Conservation (phyloP, 257 asterid genomes). For the Asclepias syriaca region DNA sequence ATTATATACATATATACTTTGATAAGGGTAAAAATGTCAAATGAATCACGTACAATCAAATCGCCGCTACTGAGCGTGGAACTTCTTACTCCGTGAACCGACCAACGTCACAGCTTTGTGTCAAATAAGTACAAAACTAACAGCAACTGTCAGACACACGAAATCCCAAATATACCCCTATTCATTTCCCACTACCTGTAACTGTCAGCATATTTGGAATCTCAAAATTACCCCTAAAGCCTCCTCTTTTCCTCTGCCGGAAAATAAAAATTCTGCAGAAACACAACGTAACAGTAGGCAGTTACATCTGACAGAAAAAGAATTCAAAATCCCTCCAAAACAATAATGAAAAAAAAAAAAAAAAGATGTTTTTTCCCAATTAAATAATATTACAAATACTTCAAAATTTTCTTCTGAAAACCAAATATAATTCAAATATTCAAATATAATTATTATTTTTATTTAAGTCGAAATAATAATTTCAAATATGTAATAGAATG, state of each 20-base stretch:
- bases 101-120: slow-evolving; percentile 19
- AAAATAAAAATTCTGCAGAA: slow-evolving; percentile 4
- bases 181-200: background rate
- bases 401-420: too few species aligned
- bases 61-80: slow-evolving; percentile 5
- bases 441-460: too few species aligned
- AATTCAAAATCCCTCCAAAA: background rate
- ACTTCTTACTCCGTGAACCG: background rate
- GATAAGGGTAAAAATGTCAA: too few species aligned
- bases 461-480: too few species aligned
- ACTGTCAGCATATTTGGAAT: background rate
- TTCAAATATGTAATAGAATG: background rate
- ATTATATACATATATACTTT: too few species aligned
- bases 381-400: slow-evolving; percentile 38
- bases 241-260: background rate
- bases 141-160: slow-evolving; percentile 30
- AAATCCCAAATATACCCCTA: slow-evolving; percentile 31
- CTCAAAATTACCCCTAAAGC: background rate
- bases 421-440: too few species aligned
- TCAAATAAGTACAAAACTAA: slow-evolving; percentile 16
- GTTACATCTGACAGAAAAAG: background rate
- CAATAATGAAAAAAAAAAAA: too few species aligned
- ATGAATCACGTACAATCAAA: background rate
- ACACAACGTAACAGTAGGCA: slow-evolving; percentile 23
- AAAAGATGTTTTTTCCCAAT: slow-evolving; percentile 4